A percentile compares a stretch with the other conserved stretches of the same genome.
These are phyloP conservation scores for Solanum chilense DNA, from an alignment of 257 asterid genomes.

Conservation along the genomic window DNA sequence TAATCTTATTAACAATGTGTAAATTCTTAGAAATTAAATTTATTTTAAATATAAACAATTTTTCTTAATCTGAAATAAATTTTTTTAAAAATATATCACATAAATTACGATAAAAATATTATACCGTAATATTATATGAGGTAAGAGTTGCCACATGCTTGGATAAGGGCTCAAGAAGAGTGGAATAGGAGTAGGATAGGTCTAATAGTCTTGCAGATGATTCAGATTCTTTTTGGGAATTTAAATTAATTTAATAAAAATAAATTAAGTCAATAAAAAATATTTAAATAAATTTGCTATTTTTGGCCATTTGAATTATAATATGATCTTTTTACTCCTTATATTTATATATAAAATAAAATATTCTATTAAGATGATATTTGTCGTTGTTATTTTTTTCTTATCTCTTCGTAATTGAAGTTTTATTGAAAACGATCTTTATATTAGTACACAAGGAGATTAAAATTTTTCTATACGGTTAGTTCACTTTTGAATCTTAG, in stretches of 20 bases:
- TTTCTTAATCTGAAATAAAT: background rate
- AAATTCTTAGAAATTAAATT: background rate
- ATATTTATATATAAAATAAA: background rate
- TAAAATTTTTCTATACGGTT: accelerated
- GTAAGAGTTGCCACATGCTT: background rate
- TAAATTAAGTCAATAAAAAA: background rate
- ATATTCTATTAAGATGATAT: background rate
- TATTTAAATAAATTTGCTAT: background rate
- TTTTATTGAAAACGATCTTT: background rate
- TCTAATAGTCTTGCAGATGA: background rate
- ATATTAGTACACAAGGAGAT: background rate
- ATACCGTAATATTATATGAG: background rate
- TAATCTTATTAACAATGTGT: background rate
- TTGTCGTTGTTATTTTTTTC: background rate
- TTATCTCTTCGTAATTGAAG: background rate
- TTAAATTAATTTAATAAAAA: background rate
- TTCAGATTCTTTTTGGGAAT: background rate
- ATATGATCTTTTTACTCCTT: background rate
- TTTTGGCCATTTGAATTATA: background rate
- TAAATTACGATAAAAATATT: background rate
- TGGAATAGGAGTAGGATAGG: background rate
- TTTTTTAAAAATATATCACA: background rate
- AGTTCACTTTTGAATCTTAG: too few relatives aligned
- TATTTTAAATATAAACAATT: background rate
- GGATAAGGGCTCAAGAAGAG: background rate